Conservation (phyloP, 2,329 filamentous ascomycete genomes). For the Colletotrichum lentis region DNA sequence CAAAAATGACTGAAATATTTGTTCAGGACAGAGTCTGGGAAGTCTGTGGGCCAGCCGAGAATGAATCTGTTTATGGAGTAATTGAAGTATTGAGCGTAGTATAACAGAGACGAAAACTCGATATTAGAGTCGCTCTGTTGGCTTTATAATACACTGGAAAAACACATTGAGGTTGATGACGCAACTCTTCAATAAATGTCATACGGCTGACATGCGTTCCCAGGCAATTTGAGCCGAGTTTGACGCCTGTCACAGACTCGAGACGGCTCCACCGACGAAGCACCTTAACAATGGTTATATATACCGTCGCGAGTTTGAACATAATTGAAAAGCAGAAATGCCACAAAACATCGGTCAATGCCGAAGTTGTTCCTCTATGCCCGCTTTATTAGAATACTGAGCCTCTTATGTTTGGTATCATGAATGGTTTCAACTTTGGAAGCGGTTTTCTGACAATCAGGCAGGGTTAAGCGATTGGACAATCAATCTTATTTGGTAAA, state of each 20-base stretch:
- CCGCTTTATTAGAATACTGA: background rate
- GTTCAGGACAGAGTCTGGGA: background rate
- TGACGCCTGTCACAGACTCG: slow-evolving; percentile 22
- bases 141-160: background rate
- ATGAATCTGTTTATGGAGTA: background rate
- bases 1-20: background rate
- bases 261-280: slow-evolving; percentile 12
- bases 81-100: background rate
- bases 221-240: background rate
- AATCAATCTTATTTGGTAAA: slow-evolving; percentile 2
- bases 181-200: slow-evolving; percentile 7
- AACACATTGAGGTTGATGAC: background rate
- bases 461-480: background rate
- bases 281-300: slow-evolving; percentile 10
- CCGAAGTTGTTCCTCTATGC: too few species aligned
- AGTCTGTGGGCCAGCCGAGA: slow-evolving; percentile 7
- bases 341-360: too few species aligned
- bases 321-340: too few species aligned
- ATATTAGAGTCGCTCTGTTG: too few species aligned
- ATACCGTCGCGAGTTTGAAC: background rate
- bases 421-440: slow-evolving; percentile 9
- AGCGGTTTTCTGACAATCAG: slow-evolving; percentile 6
- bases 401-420: background rate
- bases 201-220: slow-evolving; percentile 14
- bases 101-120: background rate